Evolutionary conservation across 495 filamentous ascomycete species (phyloP), one percentile per base, ranked within the genome.

Genomic region (Neurospora pannonica): DNA sequence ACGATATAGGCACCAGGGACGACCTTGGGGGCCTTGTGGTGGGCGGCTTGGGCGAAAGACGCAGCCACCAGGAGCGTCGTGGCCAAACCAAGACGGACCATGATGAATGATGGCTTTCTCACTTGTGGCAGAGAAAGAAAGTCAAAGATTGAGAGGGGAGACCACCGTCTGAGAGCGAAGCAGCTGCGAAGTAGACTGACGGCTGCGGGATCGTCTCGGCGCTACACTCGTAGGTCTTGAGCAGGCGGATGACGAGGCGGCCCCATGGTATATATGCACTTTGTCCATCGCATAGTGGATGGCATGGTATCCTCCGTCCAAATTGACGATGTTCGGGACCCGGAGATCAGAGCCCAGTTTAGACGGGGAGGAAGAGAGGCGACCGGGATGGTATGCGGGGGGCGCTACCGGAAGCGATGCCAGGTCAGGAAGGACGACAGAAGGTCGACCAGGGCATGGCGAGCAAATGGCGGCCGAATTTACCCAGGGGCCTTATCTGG

Each of bases 1-100:
- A 87, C 81, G 74, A 87, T 85, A 78, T 85, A 87, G 7, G 84
- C 84, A 17, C 85, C 85, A 24, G 83, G 76, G 70, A 87, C 75
- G 39, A 78, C 72, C 4, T 46, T 34, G 2, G 80, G 79, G 5
- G 75, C 79, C 67, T 73, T 70, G 75, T 69, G 71, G 71, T 74
- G 31, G 76, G 77, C 74, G 71, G 79, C 78, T 39, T 77, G 76
- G 71, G 77, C 80, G 71, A 80, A 76, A 69, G 75, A 71, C 10
- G 76, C 75, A 34, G 78, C 80, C 69, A 82, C 79, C 72, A 85
- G 77, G 71, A 84, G 76, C 76, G 80, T 76, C 76, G 81, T 67
- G 70, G 71, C 76, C 31, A 77, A 46, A 73, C 71, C 67, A 36
- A 81, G 28, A 11, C 78, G 76, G 38, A 79, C 78, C 80, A 82